Conservation (phyloP, 352 stramenopile species). For the Ophiocytium majus region DNA sequence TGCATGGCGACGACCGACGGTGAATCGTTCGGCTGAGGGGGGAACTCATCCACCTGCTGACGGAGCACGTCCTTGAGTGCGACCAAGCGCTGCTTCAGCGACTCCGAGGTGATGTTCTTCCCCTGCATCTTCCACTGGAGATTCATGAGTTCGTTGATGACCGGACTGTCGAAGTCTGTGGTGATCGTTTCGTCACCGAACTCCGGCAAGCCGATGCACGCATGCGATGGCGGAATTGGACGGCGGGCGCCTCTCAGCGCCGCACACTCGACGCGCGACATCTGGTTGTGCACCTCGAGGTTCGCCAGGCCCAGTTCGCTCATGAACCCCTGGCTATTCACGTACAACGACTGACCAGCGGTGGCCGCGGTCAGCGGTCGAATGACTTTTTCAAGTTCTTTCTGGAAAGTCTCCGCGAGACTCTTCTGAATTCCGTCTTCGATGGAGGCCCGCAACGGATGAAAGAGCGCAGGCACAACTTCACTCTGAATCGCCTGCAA, state of each 20-base stretch:
- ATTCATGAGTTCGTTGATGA: conserved; percentile 18
- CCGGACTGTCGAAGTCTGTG: neutral
- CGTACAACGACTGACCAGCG: neutral
- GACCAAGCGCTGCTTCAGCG: neutral
- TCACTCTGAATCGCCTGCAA: neutral
- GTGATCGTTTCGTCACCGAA: neutral
- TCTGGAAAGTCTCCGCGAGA: neutral
- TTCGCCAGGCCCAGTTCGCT: conserved; percentile 2
- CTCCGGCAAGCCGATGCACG: neutral
- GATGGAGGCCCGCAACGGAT: neutral
- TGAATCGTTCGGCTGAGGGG: too few species aligned
- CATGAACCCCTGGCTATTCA: neutral
- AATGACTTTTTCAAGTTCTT: conserved; percentile 16
- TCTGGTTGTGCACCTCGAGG: neutral
- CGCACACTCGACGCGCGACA: neutral
- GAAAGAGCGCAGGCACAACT: neutral
- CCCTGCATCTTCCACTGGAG: neutral
- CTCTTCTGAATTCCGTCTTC: neutral
- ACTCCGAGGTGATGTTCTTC: neutral
- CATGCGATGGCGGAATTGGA: neutral
- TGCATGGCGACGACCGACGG: too few species aligned
- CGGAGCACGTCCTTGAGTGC: neutral
- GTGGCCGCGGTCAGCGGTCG: neutral
- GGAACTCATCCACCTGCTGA: neutral
- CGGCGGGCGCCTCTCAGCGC: neutral